Conservation (phyloP, 2,329 filamentous ascomycete genomes). For the Aspergillus ibericus region DNA sequence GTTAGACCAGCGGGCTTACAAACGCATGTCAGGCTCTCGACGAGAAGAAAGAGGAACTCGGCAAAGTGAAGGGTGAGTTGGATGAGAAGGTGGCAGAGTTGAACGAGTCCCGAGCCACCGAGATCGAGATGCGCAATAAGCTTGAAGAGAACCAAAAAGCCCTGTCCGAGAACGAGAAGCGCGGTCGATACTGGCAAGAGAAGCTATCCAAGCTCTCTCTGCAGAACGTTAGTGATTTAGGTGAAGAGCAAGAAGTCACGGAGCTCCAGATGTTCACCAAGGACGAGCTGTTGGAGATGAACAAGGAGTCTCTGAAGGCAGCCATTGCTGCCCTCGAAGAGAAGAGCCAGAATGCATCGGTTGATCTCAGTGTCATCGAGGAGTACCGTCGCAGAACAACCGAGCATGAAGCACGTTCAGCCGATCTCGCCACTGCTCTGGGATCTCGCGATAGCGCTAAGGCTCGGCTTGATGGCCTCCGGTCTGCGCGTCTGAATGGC, state of each 20-base stretch:
- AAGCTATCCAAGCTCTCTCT: constrained; percentile 81
- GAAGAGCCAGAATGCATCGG: constrained; percentile 78
- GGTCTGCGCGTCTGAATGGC: constrained; percentile 83
- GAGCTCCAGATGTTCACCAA: constrained; percentile 74
- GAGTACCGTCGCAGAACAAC: constrained; percentile 86
- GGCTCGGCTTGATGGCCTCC: constrained; percentile 87
- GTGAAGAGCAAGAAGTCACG: constrained; percentile 51
- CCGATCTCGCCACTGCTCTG: constrained; percentile 78
- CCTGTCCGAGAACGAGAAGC: constrained; percentile 80
- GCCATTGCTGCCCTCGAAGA: constrained; percentile 68
- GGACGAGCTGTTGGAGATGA: constrained; percentile 64
- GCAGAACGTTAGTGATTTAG: constrained; percentile 75
- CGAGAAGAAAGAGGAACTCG: constrained; percentile 76
- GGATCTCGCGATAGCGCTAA: constrained; percentile 80
- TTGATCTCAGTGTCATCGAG: constrained; percentile 83
- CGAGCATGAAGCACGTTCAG: constrained; percentile 77
- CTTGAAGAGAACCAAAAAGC: constrained; percentile 94
- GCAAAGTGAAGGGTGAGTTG: constrained; percentile 76
- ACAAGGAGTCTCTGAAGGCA: constrained; percentile 62
- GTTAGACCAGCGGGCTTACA: constrained; percentile 22
- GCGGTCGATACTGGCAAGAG: constrained; percentile 81
- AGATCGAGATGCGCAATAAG: constrained; percentile 98
- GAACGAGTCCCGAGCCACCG: constrained; percentile 81
- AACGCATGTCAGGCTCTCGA: constrained; percentile 59
- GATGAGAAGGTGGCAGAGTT: constrained; percentile 83